These are phyloP conservation scores for Tricholoma saponaceum DNA, from an alignment of 768 basidiomycete genomes.

Conservation along the genomic window DNA sequence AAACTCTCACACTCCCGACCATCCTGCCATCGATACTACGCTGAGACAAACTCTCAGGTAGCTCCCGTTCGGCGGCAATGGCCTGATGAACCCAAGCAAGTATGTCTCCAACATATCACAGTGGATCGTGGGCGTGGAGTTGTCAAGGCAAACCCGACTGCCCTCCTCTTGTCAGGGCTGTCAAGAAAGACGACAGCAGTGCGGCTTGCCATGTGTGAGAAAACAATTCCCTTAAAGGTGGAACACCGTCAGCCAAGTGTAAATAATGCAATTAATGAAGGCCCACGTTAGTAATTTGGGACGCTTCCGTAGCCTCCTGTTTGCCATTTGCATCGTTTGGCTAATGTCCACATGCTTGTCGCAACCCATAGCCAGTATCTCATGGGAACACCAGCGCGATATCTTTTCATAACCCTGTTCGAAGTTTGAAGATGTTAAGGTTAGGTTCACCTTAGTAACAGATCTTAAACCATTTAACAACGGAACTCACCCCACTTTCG, in stretches of 20 bases:
- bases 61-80: conserved; percentile 93
- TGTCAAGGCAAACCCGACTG: conserved; percentile 84
- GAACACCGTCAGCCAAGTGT: conserved; percentile 1
- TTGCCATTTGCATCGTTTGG: conserved; percentile 61
- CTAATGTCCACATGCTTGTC: conserved; percentile 72
- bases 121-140: conserved; percentile 95
- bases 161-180: conserved; percentile 85
- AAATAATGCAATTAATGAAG: not conserved
- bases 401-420: conserved; percentile 92
- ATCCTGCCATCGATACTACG: conserved; percentile 60
- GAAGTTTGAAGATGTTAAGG: conserved; percentile 76
- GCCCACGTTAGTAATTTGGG: conserved; percentile 74
- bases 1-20: conserved; percentile 69
- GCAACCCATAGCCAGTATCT: conserved; percentile 75
- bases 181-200: conserved; percentile 76
- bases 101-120: conserved; percentile 97
- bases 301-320: conserved; percentile 68
- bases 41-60: conserved; percentile 83
- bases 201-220: conserved; percentile 80
- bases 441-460: conserved; percentile 33
- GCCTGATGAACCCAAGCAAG: conserved; percentile 97
- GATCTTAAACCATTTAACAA: not conserved
- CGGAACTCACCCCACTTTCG: conserved; percentile 63
- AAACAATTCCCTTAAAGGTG: conserved; percentile 60
- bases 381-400: conserved; percentile 77